Conservation (phyloP, 345 rosid genomes). For the Salix arbutifolia region DNA sequence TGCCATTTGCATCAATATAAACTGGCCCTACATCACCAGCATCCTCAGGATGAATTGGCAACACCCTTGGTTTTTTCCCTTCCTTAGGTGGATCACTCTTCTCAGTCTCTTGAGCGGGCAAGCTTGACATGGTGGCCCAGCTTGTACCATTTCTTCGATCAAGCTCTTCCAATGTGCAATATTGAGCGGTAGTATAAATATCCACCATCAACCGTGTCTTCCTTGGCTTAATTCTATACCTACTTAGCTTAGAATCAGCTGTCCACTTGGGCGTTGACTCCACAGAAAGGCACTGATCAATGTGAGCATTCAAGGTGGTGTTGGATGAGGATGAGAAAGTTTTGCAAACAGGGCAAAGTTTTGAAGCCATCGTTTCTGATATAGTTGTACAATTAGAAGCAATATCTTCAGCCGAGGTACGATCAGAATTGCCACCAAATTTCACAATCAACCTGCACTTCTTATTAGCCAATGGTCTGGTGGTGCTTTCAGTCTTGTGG, state of each 20-base stretch:
- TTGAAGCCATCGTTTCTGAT: constrained; percentile 74
- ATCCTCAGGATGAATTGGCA: constrained; percentile 42
- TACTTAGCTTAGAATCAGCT: constrained; percentile 49
- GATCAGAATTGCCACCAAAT: constrained; percentile 58
- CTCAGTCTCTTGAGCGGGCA: constrained; percentile 40
- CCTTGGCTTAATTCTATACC: constrained; percentile 71
- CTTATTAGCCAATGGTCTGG: constrained; percentile 43
- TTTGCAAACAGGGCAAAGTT: constrained; percentile 98
- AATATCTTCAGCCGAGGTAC: constrained; percentile 58
- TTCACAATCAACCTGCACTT: constrained; percentile 76
- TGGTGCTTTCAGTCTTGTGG: constrained; percentile 35
- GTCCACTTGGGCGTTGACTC: constrained; percentile 66
- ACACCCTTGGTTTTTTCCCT: constrained; percentile 33
- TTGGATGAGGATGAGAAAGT: constrained; percentile 91
- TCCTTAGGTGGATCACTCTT: constrained; percentile 28
- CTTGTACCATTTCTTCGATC: constrained; percentile 78
- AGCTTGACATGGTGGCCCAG: constrained; percentile 48
- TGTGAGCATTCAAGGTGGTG: constrained; percentile 98
- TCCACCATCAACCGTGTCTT: constrained; percentile 79
- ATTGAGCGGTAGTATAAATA: constrained; percentile 58
- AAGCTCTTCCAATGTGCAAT: constrained; percentile 84
- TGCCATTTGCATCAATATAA: constrained; percentile 81
- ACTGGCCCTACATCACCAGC: constrained; percentile 72
- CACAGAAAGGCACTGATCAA: constrained; percentile 87
- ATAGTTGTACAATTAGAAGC: constrained; percentile 50